A percentile compares a stretch with the other conserved stretches of the same genome.
phyloP scores from a whole-genome alignment of 257 asterid genomes.

The Datura wrightii region DNA sequence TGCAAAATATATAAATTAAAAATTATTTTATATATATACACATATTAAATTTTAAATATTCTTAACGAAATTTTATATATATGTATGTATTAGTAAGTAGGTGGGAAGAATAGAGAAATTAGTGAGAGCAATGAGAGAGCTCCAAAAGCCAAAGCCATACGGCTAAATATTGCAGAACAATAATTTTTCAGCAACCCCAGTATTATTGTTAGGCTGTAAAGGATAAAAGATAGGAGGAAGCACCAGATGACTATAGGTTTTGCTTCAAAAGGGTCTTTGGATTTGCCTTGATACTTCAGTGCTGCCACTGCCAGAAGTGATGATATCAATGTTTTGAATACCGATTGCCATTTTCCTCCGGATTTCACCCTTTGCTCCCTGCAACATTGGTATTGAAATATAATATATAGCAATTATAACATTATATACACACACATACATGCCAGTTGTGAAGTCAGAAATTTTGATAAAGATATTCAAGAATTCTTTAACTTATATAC shows the following conservation, averaged over 20 bases:
- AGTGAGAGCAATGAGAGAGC: neutral
- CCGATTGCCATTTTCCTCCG: neutral
- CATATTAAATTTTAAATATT: no score
- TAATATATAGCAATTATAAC: no score
- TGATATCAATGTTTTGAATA: constrained; percentile 19
- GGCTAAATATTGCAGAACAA: neutral
- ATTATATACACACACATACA: no score
- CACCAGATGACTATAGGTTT: neutral
- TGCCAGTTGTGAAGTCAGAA: no score
- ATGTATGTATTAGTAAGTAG: no score
- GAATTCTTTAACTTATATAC: no score
- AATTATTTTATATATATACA: no score
- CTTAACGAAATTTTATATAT: no score
- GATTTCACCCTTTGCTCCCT: neutral
- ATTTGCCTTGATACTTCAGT: neutral
- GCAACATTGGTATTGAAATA: neutral
- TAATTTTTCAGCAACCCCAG: neutral
- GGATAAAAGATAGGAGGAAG: neutral
- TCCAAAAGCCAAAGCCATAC: neutral
- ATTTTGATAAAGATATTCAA: no score
- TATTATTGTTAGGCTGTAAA: neutral
- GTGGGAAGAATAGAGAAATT: constrained; percentile 8
- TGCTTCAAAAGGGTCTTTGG: constrained; percentile 18
- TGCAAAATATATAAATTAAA: no score
- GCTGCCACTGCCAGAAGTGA: constrained; percentile 24